phyloP scores from a whole-genome alignment of 305 asterid species.

The Fraxinus albicans region DNA sequence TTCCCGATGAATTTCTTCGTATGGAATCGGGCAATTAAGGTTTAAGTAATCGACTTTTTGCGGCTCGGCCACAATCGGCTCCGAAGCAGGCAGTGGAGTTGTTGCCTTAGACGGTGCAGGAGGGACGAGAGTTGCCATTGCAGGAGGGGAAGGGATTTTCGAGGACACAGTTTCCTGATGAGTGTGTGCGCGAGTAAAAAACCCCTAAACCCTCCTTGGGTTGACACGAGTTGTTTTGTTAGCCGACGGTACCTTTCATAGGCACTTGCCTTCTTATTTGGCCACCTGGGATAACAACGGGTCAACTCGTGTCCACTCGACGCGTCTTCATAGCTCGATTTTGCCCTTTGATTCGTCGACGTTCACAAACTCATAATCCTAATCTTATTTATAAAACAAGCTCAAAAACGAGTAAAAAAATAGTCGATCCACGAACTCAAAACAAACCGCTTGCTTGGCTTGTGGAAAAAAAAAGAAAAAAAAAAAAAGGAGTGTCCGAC shows the following conservation, averaged over 20 bases:
- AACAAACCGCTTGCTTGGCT: not conserved
- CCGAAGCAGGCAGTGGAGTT: constrained; percentile 23
- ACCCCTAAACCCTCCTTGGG: not conserved
- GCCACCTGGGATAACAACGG: not conserved
- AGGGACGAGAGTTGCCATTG: constrained; percentile 16
- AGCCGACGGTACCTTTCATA: not conserved
- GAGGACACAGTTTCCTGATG: not conserved
- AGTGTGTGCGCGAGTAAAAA: not conserved
- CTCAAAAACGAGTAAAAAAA: no score
- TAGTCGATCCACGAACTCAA: not conserved
- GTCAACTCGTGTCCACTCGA: no score
- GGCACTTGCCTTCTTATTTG: not conserved
- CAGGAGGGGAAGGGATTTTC: not conserved
- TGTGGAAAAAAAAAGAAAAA: no score
- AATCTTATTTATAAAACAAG: no score
- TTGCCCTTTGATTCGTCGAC: no score
- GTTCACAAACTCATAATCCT: no score
- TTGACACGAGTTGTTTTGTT: not conserved
- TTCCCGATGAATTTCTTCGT: constrained; percentile 26
- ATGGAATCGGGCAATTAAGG: constrained; percentile 26
- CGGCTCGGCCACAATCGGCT: constrained; percentile 17
- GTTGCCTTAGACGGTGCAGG: constrained; percentile 3
- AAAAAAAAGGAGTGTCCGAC: no score
- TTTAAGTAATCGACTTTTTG: constrained; percentile 21
- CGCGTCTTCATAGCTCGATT: no score